A percentile compares a stretch with the other conserved stretches of the same genome.
Conservation (phyloP, 192 early-diverging fungal genomes). For the Coemansia sp. region DNA sequence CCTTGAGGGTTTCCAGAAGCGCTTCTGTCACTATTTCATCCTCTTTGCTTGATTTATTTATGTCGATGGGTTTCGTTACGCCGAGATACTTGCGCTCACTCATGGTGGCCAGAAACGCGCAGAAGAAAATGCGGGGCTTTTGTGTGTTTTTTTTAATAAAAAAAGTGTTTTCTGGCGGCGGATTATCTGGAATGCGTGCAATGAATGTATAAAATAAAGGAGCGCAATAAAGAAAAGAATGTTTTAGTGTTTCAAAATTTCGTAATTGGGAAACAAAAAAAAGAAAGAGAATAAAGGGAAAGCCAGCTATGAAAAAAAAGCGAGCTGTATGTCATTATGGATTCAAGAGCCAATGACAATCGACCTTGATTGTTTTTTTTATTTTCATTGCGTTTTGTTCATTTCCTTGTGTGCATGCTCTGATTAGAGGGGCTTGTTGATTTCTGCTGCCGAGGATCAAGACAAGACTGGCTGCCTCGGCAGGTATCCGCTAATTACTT, state of each 20-base stretch:
- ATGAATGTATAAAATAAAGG: slow-evolving; percentile 1
- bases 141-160: neutral
- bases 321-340: too few species aligned
- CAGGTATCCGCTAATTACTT: too few species aligned
- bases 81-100: slow-evolving; percentile 57
- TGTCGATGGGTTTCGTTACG: slow-evolving; percentile 78
- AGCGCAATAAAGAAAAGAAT: neutral
- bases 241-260: neutral
- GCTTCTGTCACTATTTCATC: slow-evolving; percentile 71
- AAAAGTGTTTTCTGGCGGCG: too few species aligned
- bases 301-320: too few species aligned
- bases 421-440: neutral
- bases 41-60: slow-evolving; percentile 56
- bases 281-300: neutral
- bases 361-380: neutral
- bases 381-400: neutral
- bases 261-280: neutral
- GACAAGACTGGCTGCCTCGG: too few species aligned
- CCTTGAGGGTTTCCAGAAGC: slow-evolving; percentile 68
- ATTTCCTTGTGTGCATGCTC: neutral
- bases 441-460: neutral
- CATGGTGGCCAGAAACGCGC: slow-evolving; percentile 8
- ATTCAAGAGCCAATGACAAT: neutral
- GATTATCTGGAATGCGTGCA: too few species aligned
- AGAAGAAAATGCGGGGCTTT: neutral